Base-by-base conservation (phyloP, 2,329 filamentous ascomycete species). In the Pyrenochaeta sp. region DNA sequence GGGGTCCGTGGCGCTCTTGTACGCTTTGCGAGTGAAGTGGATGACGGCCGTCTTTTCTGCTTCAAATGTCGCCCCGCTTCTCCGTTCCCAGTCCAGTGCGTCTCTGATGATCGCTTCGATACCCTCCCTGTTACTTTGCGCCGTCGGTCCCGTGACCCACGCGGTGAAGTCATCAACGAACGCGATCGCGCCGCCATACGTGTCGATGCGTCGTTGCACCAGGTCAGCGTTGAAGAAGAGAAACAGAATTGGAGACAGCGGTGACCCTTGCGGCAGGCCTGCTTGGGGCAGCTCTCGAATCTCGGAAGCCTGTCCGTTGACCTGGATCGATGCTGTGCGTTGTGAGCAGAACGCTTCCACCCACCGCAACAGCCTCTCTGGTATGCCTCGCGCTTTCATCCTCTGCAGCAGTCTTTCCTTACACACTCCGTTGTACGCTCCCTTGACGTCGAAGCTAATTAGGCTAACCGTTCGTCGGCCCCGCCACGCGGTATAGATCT, bases 21-120 rank as follows among this genome's bases (percentile, higher is more conserved):
- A 44, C n/a, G n/a, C n/a, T n/a, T n/a, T n/a, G 26, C 56, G 23
- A 4, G 65, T 63, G 43, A 72, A 67, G 53, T 71, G 56, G 55
- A 70, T 68, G 24, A 68, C 61, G 8, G 53, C 51, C 35, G 60
- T 72, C 56, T 72, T 71, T 13, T 63, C 56, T 13, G 55, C 59
- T 44, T 69, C 52, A 50, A 71, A 72, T 7, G 47, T 58, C 18
- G 62, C 64, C 28, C 68, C 58, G 48, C 65, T 69, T 11, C 53
- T 59, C 11, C 37, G 53, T 35, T 61, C 61, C 63, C 54, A 69
- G 39, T 55, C 53, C 8, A 51, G 40, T 38, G 47, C 36, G 15
- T 43, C 44, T 13, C 57, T 28, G 2, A 59, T 36, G 10, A 44
- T 43, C 22, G 43, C 20, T 20, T 60, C 47, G 18, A 60, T 48